A percentile compares a stretch with the other conserved stretches of the same genome.
phyloP scores from a whole-genome alignment of 2,329 filamentous ascomycete species.

The Hypoxylon sp. region DNA sequence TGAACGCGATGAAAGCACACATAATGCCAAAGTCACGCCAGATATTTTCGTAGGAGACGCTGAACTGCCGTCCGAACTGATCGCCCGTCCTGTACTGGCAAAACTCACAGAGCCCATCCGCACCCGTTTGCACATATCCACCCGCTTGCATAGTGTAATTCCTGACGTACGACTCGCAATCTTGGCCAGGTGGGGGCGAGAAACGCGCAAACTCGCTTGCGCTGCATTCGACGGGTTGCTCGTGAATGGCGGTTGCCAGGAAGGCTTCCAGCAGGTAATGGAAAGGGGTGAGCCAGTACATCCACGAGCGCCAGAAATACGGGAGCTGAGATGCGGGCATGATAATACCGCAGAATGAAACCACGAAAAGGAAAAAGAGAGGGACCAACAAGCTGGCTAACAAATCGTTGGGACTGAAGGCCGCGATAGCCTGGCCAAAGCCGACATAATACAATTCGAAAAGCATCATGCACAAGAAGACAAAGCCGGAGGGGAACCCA shows the following conservation, averaged over 20 bases:
- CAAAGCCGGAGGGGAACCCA: constrained; percentile 72
- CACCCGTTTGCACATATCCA: constrained; percentile 72
- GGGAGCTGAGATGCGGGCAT: constrained; percentile 73
- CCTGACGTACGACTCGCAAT: constrained; percentile 72
- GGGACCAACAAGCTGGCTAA: constrained; percentile 77
- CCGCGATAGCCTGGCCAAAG: constrained; percentile 67
- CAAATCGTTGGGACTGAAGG: constrained; percentile 76
- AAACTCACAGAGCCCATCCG: constrained; percentile 72
- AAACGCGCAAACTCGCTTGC: constrained; percentile 73
- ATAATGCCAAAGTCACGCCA: constrained; percentile 79
- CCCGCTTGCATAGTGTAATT: constrained; percentile 67
- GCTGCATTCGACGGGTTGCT: constrained; percentile 69
- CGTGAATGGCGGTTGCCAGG: constrained; percentile 69
- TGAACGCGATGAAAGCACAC: constrained; percentile 75
- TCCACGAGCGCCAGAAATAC: constrained; percentile 74
- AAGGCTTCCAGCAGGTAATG: constrained; percentile 76
- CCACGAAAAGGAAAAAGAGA: constrained; percentile 78
- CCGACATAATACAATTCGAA: constrained; percentile 56
- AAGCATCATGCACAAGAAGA: constrained; percentile 75
- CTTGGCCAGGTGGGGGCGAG: constrained; percentile 69
- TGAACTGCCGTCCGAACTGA: constrained; percentile 72
- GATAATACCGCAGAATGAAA: constrained; percentile 79
- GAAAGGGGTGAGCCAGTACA: constrained; percentile 79
- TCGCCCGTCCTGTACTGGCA: constrained; percentile 75
- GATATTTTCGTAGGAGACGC: constrained; percentile 71